Conservation (phyloP, 352 stramenopile genomes). For the Phytophthora palmivora region DNA sequence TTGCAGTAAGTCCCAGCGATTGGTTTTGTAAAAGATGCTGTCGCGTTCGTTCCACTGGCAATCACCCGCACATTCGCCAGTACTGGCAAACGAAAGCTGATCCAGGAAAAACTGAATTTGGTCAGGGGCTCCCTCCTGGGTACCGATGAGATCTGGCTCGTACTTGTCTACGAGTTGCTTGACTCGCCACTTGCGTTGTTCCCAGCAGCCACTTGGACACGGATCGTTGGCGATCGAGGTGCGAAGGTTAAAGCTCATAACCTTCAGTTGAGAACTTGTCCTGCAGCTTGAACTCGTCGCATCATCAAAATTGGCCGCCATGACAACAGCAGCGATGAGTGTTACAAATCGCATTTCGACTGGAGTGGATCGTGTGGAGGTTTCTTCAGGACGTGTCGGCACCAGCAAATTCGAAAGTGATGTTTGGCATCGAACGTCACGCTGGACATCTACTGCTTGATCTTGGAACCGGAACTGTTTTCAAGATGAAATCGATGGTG, state of each 20-base stretch:
- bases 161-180: conserved; percentile 52
- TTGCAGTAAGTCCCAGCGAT: conserved; percentile 50
- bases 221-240: conserved; percentile 69
- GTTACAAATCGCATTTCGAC: conserved; percentile 17
- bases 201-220: conserved; percentile 73
- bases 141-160: conserved; percentile 70
- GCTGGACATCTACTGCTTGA: conserved; percentile 2
- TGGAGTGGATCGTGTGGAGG: background rate
- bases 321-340: conserved; percentile 3
- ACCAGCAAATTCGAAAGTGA: conserved; percentile 26
- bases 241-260: conserved; percentile 82
- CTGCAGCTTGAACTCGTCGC: conserved; percentile 10
- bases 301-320: background rate
- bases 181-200: conserved; percentile 49
- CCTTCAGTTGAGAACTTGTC: conserved; percentile 36
- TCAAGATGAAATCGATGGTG: conserved; percentile 3
- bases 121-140: conserved; percentile 62
- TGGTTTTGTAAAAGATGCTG: conserved; percentile 69
- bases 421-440: background rate
- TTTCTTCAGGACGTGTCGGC: no score
- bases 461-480: conserved; percentile 17
- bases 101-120: conserved; percentile 62
- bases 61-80: conserved; percentile 65
- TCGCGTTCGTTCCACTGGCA: conserved; percentile 71
- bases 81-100: conserved; percentile 46